phyloP scores from a whole-genome alignment of 176 grass and related monocot genomes.

The Oryza rufipogon region DNA sequence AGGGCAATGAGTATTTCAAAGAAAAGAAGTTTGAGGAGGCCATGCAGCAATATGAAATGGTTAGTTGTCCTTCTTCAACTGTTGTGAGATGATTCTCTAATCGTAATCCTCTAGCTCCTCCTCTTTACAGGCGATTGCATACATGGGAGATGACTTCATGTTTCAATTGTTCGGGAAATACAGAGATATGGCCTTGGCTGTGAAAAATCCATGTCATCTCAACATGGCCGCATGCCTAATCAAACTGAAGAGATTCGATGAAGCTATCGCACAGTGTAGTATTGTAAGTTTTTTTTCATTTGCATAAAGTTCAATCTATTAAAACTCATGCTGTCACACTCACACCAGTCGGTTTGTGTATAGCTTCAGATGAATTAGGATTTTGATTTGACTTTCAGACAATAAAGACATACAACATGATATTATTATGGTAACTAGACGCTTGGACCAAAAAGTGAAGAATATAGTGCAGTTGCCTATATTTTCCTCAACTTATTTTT shows the following conservation, averaged over 20 bases:
- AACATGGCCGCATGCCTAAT: constrained; percentile 91
- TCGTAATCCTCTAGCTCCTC: constrained; percentile 15
- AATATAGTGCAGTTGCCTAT: not conserved
- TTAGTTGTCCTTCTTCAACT: constrained; percentile 24
- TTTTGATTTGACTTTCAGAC: not conserved
- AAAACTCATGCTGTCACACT: not conserved
- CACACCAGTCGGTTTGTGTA: not conserved
- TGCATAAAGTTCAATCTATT: not conserved
- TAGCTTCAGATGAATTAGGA: constrained; percentile 1
- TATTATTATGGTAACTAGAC: not conserved
- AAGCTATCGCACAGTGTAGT: constrained; percentile 83
- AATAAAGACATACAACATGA: not conserved
- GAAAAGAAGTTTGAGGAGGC: constrained; percentile 87
- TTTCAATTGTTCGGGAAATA: constrained; percentile 99
- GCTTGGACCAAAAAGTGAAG: not conserved
- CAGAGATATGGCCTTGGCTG: constrained; percentile 95
- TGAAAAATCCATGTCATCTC: constrained; percentile 96
- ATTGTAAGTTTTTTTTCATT: constrained; percentile 53
- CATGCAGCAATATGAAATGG: constrained; percentile 94
- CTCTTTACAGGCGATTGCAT: constrained; percentile 82
- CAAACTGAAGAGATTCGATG: constrained; percentile 70
- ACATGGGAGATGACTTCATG: constrained; percentile 99
- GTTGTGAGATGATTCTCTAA: not conserved
- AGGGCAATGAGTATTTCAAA: constrained; percentile 77
- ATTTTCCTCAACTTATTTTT: not conserved